Percentiles rank a stretch among this genome's conserved stretches.
phyloP scores from a whole-genome alignment of 768 basidiomycete species.

The Lactifluus echinatus region DNA sequence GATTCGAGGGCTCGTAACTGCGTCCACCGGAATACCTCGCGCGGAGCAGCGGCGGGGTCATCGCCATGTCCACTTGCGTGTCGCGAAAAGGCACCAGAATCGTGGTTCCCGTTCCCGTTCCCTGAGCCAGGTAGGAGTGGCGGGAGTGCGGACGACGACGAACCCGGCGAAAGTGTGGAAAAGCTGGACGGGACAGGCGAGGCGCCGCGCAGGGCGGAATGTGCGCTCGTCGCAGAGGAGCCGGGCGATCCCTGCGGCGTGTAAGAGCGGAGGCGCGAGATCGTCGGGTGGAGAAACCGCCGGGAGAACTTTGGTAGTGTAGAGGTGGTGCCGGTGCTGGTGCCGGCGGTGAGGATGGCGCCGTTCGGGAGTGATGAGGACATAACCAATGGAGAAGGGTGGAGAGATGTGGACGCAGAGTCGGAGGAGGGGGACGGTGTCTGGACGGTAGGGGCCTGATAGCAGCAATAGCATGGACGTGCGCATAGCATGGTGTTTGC shows the following conservation, averaged over 20 bases:
- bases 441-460: slow-evolving; percentile 19
- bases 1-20: slow-evolving; percentile 49
- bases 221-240: slow-evolving; percentile 35
- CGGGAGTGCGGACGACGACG: slow-evolving; percentile 52
- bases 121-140: slow-evolving; percentile 16
- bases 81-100: slow-evolving; percentile 9
- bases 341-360: neutral
- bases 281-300: slow-evolving; percentile 62
- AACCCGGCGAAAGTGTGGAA: slow-evolving; percentile 54
- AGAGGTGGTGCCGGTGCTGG: slow-evolving; percentile 22
- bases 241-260: slow-evolving; percentile 40
- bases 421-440: slow-evolving; percentile 31
- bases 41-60: slow-evolving; percentile 24
- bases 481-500: too few relatives aligned
- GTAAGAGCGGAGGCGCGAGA: slow-evolving; percentile 72
- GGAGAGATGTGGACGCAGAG: slow-evolving; percentile 25
- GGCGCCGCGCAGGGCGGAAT: slow-evolving; percentile 33
- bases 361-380: slow-evolving; percentile 30
- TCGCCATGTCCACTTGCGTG: slow-evolving; percentile 20
- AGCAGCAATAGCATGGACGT: neutral
- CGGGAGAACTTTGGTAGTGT: slow-evolving; percentile 32
- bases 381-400: slow-evolving; percentile 33
- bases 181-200: slow-evolving; percentile 58
- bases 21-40: slow-evolving; percentile 73
- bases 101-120: slow-evolving; percentile 17